phyloP scores from a whole-genome alignment of 2,329 filamentous ascomycete genomes.

The Diplodia scrobiculata region DNA sequence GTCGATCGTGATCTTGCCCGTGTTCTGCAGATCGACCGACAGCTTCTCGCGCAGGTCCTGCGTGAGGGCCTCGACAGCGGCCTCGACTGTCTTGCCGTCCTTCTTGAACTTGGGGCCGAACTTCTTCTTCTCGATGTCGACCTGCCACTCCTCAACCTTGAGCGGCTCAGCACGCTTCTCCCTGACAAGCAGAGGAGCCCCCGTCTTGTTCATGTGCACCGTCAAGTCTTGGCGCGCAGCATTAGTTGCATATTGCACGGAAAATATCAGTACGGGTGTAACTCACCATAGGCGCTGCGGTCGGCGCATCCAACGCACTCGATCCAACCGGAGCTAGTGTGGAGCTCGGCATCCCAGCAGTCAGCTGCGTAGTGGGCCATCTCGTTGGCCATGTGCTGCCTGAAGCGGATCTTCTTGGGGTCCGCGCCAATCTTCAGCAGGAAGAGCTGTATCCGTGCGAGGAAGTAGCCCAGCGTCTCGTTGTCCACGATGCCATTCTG shows the following conservation, averaged over 20 bases:
- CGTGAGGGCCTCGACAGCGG: conserved; percentile 70
- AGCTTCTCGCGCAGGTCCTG: conserved; percentile 82
- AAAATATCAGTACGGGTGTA: conserved; percentile 61
- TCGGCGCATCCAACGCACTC: conserved; percentile 98
- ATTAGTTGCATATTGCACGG: conserved; percentile 75
- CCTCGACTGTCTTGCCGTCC: conserved; percentile 82
- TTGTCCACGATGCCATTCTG: conserved; percentile 84
- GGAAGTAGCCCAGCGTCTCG: conserved; percentile 96
- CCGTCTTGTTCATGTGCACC: conserved; percentile 87
- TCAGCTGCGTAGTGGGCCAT: conserved; percentile 95
- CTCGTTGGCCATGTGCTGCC: conserved; percentile 92
- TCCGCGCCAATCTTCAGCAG: conserved; percentile 86
- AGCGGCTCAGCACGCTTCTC: conserved; percentile 77
- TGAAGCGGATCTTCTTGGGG: conserved; percentile 84
- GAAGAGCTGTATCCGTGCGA: conserved; percentile 91
- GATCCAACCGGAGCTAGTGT: conserved; percentile 93
- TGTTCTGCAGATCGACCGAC: conserved; percentile 69
- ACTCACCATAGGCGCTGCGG: conserved; percentile 81
- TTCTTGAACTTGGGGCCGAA: conserved; percentile 96
- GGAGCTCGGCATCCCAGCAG: conserved; percentile 95
- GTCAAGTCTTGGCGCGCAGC: conserved; percentile 61
- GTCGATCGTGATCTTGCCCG: conserved; percentile 75
- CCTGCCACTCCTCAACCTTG: conserved; percentile 80
- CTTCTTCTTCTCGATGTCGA: conserved; percentile 91
- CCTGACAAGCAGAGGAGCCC: conserved; percentile 78